Percentiles rank a stretch among this genome's conserved stretches.
These are phyloP conservation scores for Prinsepia uniflora DNA, from an alignment of 306 rosid genomes.

Conservation along the genomic window DNA sequence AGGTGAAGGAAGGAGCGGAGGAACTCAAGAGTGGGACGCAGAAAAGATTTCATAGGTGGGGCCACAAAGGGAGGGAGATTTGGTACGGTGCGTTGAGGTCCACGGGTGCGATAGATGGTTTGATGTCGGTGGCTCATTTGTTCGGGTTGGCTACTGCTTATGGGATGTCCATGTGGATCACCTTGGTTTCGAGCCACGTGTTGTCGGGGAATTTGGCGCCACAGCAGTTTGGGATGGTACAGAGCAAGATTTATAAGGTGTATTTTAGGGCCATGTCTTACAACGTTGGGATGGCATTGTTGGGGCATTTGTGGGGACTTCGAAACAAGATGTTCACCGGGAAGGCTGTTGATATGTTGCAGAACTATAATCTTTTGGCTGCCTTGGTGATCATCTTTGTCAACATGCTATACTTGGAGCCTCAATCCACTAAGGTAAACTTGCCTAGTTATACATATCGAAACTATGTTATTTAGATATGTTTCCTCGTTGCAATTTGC, in stretches of 20 bases:
- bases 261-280: slow-evolving; percentile 60
- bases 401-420: slow-evolving; percentile 73
- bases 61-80: not conserved
- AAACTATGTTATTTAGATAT: not conserved
- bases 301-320: slow-evolving; percentile 44
- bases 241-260: slow-evolving; percentile 79
- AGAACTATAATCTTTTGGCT: slow-evolving; percentile 38
- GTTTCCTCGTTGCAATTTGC: too few species aligned
- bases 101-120: not conserved
- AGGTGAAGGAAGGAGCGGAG: slow-evolving; percentile 7
- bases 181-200: slow-evolving; percentile 65
- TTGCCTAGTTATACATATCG: not conserved
- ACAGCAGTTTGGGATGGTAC: slow-evolving; percentile 75
- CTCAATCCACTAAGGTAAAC: slow-evolving; percentile 67
- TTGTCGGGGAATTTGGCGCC: slow-evolving; percentile 47
- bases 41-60: not conserved
- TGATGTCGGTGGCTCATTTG: slow-evolving; percentile 30
- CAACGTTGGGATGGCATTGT: slow-evolving; percentile 41
- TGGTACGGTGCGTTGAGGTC: not conserved
- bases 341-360: slow-evolving; percentile 30
- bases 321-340: slow-evolving; percentile 1
- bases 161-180: slow-evolving; percentile 72
- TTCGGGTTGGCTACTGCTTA: slow-evolving; percentile 57
- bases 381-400: slow-evolving; percentile 36
- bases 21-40: slow-evolving; percentile 10